Conservation (phyloP, 225 moss, liverwort and hornwort species). For the Pleurozium schreberi region DNA sequence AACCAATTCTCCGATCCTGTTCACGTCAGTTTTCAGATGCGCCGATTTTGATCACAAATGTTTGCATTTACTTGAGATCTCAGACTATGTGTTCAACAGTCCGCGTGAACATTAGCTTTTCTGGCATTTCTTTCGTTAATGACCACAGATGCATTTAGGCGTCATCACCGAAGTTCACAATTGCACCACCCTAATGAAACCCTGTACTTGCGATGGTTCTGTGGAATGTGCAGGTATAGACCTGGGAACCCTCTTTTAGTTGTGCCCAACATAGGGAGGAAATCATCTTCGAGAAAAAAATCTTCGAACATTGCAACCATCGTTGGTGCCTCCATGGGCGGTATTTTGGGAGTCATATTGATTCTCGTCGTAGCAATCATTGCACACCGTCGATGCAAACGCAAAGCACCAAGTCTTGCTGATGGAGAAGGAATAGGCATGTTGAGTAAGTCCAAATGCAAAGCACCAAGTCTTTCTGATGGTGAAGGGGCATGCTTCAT, state of each 20-base stretch:
- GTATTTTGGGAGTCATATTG: not conserved
- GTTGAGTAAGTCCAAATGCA: not conserved
- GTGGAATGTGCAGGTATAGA: not conserved
- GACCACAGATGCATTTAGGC: not conserved
- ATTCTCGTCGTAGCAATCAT: not conserved
- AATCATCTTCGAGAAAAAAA: not conserved
- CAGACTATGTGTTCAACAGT: not conserved
- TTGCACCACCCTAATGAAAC: not conserved
- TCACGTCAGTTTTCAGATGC: not conserved
- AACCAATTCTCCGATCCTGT: not conserved
- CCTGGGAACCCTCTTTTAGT: not conserved
- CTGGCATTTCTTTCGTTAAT: not conserved
- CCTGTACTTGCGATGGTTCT: not conserved
- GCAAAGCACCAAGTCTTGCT: not conserved
- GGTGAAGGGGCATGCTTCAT: not conserved
- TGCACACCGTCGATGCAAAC: not conserved
- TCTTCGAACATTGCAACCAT: not conserved
- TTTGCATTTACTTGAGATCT: not conserved
- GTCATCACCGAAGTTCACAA: not conserved
- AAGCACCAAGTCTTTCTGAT: not conserved
- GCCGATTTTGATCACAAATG: not conserved
- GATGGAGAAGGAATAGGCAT: not conserved
- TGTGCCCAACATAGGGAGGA: fast-evolving
- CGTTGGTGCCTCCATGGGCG: not conserved
- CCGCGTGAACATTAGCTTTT: not conserved